phyloP scores from a whole-genome alignment of 176 grass and related monocot species.

The Avena atlantica region DNA sequence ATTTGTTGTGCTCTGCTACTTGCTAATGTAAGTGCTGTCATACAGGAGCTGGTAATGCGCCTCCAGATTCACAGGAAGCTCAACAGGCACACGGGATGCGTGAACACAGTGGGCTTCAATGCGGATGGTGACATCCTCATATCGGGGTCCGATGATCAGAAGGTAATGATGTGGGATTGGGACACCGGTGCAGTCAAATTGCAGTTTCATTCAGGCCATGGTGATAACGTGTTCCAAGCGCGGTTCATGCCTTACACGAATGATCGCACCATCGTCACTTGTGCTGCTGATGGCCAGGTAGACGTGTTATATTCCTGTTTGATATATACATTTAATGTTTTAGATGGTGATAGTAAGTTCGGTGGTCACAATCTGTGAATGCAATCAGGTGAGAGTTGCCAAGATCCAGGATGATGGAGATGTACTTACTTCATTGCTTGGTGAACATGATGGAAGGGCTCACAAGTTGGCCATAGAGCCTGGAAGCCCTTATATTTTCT shows the following conservation, averaged over 20 bases:
- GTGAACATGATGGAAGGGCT: constrained; percentile 65
- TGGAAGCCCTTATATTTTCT: constrained; percentile 84
- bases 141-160: constrained; percentile 84
- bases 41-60: constrained; percentile 82
- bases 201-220: constrained; percentile 83
- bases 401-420: constrained; percentile 64
- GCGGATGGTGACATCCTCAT: constrained; percentile 58
- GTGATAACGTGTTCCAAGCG: constrained; percentile 77
- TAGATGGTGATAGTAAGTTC: constrained; percentile 4
- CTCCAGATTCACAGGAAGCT: constrained; percentile 68
- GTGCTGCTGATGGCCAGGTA: constrained; percentile 90
- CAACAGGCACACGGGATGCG: constrained; percentile 66
- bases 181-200: constrained; percentile 59
- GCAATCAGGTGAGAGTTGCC: constrained; percentile 66
- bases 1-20: constrained; percentile 6
- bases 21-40: constrained; percentile 11
- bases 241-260: constrained; percentile 80
- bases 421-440: constrained; percentile 69
- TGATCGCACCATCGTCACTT: constrained; percentile 76
- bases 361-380: constrained; percentile 15
- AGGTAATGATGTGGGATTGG: constrained; percentile 88
- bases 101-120: constrained; percentile 91
- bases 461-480: constrained; percentile 90
- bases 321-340: constrained; percentile 1
- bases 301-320: background rate